Conservation (phyloP, 495 filamentous ascomycete species). For the Endocarpon pusillum region DNA sequence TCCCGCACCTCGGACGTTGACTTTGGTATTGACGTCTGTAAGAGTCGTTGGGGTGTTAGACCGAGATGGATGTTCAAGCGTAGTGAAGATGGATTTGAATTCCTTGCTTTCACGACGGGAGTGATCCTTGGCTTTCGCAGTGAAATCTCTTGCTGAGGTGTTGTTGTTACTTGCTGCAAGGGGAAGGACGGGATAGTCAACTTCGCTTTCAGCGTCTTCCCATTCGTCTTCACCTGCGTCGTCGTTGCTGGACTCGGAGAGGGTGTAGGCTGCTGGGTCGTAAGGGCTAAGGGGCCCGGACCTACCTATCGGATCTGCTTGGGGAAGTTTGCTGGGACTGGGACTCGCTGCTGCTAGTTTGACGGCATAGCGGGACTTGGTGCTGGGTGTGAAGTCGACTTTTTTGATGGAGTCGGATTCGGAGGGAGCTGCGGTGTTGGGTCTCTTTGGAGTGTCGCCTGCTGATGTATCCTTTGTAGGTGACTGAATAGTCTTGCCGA, state of each 20-base stretch:
- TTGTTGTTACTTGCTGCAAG: constrained; percentile 2
- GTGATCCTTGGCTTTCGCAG: constrained; percentile 3
- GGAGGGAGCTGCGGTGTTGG: constrained; percentile 4
- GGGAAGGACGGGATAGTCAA: constrained; percentile 28
- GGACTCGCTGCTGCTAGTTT: constrained; percentile 23
- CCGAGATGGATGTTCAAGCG: constrained; percentile 1
- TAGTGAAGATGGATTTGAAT: constrained; percentile 2
- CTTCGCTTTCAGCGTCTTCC: constrained; percentile 7
- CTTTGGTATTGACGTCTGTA: constrained; percentile 28
- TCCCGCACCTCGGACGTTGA: constrained; percentile 29
- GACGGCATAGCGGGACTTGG: constrained; percentile 26
- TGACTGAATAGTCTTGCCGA: constrained; percentile 39
- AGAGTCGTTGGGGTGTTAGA: constrained; percentile 18
- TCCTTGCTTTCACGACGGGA: not conserved
- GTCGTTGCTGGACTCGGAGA: too few relatives aligned
- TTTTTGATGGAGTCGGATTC: constrained; percentile 32
- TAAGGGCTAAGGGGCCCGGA: constrained; percentile 6
- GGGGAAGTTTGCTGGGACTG: constrained; percentile 27
- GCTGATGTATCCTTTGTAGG: constrained; percentile 40
- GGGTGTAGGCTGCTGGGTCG: not conserved
- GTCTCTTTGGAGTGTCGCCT: constrained; percentile 23
- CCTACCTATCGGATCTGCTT: constrained; percentile 9
- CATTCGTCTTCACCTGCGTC: constrained; percentile 1
- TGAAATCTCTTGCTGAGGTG: constrained; percentile 20
- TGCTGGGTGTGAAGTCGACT: constrained; percentile 41